Evolutionary conservation across 495 filamentous ascomycete species (phyloP).

Genomic region (Lepidopterella palustris): DNA sequence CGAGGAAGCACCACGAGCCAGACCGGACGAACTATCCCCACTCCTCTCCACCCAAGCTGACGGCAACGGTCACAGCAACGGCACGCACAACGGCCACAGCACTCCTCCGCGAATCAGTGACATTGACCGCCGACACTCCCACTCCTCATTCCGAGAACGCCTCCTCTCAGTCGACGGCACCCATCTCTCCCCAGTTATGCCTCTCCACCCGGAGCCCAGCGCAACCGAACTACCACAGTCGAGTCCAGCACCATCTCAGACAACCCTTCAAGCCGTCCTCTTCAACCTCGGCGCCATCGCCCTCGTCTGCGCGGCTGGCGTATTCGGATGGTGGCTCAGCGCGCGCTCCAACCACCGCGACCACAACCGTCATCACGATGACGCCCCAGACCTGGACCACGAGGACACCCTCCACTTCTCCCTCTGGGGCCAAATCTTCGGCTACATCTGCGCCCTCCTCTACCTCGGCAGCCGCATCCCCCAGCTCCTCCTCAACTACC

Average conservation of each 20-base stretch:
- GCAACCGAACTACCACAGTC: conserved; percentile 24
- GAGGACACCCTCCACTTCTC: conserved; percentile 52
- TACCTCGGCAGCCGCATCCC: conserved; percentile 86
- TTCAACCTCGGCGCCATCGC: conserved; percentile 68
- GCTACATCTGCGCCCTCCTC: conserved; percentile 52
- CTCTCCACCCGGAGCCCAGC: conserved; percentile 38
- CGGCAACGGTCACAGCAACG: conserved; percentile 1
- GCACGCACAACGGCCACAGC: conserved; percentile 9
- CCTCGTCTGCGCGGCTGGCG: conserved; percentile 74
- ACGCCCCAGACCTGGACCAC: conserved; percentile 16
- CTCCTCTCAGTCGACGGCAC: conserved; percentile 48
- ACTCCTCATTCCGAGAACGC: conserved; percentile 39
- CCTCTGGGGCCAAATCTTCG: conserved; percentile 54
- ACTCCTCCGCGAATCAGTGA: conserved; percentile 18
- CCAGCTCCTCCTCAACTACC: conserved; percentile 83
- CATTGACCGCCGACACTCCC: conserved; percentile 23
- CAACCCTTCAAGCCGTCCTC: conserved; percentile 50
- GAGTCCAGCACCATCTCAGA: conserved; percentile 33
- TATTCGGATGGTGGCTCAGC: conserved; percentile 80
- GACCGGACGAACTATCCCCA: conserved; percentile 19
- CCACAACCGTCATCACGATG: conserved; percentile 19
- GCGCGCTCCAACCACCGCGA: conserved; percentile 31
- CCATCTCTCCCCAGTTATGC: conserved; percentile 75
- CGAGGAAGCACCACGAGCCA: neutral
- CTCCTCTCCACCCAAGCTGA: conserved; percentile 28